Evolutionary conservation across 2,329 filamentous ascomycete species (phyloP), one percentile per base, ranked within the genome.

Genomic region (Xylaria digitata): DNA sequence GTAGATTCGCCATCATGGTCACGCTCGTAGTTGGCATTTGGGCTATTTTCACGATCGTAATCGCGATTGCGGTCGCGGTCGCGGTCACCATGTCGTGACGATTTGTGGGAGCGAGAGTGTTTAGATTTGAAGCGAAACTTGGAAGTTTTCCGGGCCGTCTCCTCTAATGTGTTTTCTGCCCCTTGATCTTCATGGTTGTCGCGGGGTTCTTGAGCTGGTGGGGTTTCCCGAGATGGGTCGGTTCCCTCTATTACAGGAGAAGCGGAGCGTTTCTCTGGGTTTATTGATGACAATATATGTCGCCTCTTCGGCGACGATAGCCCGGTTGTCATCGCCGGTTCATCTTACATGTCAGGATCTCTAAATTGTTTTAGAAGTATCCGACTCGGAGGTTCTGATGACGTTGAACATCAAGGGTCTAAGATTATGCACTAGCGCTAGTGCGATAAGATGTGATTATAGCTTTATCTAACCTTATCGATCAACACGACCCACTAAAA

Each of bases 81-180:
- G 3, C 42, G 61, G 6, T 66, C 53, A 19, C 45, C 19, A 23
- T 55, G 53, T n/a, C 70, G 70, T 8, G 75, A 76, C 4, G 74
- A 72, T 23, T 66, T 67, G 54, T 73, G 73, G 1, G 74, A 75
- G 6, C 69, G 70, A 6, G 77, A 74, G 61, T 72, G 70, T 58
- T 78, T 78, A 3, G 79, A 80, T 64, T 83, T 83, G 72, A 83
- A 82, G 43, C 81, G 80, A 66, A 83, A 81, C 61, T 76, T 81
- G 21, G 78, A 78, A 1, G 76, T 70, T 54, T 71, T 73, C 54
- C 67, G 74, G 52, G 72, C 65, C 37, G 23, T 52, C 21, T 56
- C 32, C 23, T 71, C 71, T 23, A 40, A 57, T 23, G 55, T 56
- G 42, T 56, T n/a, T 17, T 66, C 63, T 43, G 55, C 26, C 19